Evolutionary conservation across 768 basidiomycete species (phyloP).

Genomic region (Sutorius australiensis): DNA sequence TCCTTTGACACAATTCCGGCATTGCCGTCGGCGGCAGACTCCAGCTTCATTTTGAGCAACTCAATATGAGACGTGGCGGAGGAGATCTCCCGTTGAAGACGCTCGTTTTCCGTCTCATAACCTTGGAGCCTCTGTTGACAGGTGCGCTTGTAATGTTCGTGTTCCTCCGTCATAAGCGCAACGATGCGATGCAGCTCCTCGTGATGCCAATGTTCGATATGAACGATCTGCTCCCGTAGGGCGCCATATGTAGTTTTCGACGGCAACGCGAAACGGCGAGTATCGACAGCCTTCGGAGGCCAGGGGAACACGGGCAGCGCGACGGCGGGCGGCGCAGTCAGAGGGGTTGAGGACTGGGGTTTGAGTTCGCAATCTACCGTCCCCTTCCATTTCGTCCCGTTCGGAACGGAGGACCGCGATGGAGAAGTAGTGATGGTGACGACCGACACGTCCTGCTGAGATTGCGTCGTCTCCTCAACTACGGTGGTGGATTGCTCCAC

Average conservation of each 20-base stretch:
- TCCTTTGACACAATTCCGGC: not conserved
- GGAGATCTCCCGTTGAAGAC: not conserved
- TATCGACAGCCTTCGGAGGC: not conserved
- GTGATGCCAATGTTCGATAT: not conserved
- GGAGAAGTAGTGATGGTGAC: not conserved
- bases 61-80: not conserved
- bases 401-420: not conserved
- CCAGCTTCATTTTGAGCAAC: not conserved
- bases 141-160: not conserved
- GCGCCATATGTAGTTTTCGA: not conserved
- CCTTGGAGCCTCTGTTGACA: not conserved
- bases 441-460: not conserved
- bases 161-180: not conserved
- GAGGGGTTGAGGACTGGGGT: not conserved
- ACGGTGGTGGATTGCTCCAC: not conserved
- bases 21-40: too few species aligned
- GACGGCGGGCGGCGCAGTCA: not conserved
- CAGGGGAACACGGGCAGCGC: not conserved
- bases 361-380: not conserved
- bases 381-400: not conserved
- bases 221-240: not conserved
- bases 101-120: not conserved
- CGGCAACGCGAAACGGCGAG: not conserved
- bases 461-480: not conserved
- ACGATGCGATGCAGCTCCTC: constrained; percentile 3